These are phyloP conservation scores for Phytophthora brassicae DNA, from an alignment of 352 stramenopile species.

Conservation along the genomic window DNA sequence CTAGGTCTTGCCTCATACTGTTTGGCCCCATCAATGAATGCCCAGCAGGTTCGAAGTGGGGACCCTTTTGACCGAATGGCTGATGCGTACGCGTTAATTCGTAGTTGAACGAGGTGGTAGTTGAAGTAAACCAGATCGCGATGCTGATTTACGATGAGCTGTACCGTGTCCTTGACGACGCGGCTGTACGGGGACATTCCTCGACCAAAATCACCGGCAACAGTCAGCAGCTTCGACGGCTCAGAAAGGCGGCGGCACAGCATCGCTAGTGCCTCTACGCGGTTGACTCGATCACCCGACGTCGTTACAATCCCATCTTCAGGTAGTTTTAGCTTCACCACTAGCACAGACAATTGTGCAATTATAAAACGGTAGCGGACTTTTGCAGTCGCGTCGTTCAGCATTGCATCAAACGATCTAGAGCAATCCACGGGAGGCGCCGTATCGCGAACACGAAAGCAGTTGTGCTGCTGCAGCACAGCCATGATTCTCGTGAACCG, in stretches of 20 bases:
- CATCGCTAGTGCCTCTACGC: neutral
- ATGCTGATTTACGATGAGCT: neutral
- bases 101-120: neutral
- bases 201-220: slow-evolving; percentile 2
- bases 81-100: neutral
- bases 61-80: neutral
- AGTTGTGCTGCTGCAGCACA: neutral
- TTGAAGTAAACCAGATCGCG: neutral
- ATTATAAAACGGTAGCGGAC: neutral
- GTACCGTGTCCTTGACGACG: neutral
- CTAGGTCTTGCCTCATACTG: neutral
- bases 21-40: slow-evolving; percentile 6
- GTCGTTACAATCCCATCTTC: neutral
- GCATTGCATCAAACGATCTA: neutral
- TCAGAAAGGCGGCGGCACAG: neutral
- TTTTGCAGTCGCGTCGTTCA: neutral
- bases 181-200: neutral
- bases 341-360: neutral
- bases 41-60: neutral
- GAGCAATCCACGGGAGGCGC: neutral
- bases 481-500: neutral
- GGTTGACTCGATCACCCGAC: neutral
- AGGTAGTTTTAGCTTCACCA: neutral
- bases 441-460: neutral
- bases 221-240: slow-evolving; percentile 6